These are phyloP conservation scores for Golubevia sp. DNA, from an alignment of 1,284 basidiomycete genomes.

Conservation along the genomic window DNA sequence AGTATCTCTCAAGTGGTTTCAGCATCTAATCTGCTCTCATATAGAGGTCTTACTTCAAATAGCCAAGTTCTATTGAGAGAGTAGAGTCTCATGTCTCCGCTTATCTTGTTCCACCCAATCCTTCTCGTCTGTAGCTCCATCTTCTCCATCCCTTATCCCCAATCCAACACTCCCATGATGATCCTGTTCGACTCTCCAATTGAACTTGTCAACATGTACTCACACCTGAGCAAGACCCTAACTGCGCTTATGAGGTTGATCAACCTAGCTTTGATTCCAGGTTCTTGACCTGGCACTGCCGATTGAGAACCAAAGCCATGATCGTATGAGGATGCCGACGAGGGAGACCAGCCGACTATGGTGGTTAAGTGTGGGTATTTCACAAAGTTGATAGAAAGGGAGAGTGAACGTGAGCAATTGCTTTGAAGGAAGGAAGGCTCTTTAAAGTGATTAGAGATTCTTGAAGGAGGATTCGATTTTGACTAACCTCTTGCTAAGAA, in stretches of 20 bases:
- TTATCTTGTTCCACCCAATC: conserved; percentile 7
- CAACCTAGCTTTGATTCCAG: conserved; percentile 78
- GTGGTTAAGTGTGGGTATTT: conserved; percentile 8
- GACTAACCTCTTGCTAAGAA: conserved; percentile 87
- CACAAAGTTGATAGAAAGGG: neutral
- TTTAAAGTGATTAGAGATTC: conserved; percentile 14
- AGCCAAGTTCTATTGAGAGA: neutral
- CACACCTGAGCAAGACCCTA: conserved; percentile 91
- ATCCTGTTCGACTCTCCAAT: conserved; percentile 15
- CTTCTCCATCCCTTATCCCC: too few relatives aligned
- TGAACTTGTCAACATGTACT: conserved; percentile 58
- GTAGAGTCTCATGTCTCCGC: neutral
- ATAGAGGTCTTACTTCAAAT: neutral
- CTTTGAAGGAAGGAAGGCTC: conserved; percentile 5
- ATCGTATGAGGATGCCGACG: conserved; percentile 62
- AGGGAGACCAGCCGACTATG: conserved; percentile 89
- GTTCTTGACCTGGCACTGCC: conserved; percentile 15
- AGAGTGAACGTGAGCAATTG: neutral
- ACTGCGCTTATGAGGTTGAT: conserved; percentile 92
- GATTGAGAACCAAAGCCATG: conserved; percentile 13
- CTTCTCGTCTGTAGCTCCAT: conserved; percentile 17
- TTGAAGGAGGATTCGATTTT: conserved; percentile 4
- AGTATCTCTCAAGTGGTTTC: conserved; percentile 5
- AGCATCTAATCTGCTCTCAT: neutral
- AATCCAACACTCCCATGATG: conserved; percentile 13